Conservation (phyloP, 2,329 filamentous ascomycete genomes). For the Aschersonia sp. region DNA sequence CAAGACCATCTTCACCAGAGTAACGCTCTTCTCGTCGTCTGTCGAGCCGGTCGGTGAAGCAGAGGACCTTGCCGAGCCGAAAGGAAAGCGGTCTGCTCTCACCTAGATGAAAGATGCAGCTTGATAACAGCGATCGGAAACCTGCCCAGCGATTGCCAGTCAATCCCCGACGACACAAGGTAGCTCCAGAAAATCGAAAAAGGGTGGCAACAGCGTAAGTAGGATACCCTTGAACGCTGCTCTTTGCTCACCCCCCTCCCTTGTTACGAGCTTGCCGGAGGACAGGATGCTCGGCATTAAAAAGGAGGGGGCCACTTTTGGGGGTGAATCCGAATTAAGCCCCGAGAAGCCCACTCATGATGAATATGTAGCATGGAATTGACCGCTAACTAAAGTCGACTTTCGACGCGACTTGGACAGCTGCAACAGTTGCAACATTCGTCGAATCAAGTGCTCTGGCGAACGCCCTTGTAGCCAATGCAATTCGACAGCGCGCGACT, state of each 20-base stretch:
- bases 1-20: too few relatives aligned
- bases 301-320: not conserved
- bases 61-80: too few relatives aligned
- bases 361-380: not conserved
- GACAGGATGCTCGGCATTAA: not conserved
- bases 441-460: conserved; percentile 37
- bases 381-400: not conserved
- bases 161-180: conserved; percentile 33
- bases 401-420: conserved; percentile 12
- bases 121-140: conserved; percentile 11
- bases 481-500: conserved; percentile 25
- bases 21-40: too few relatives aligned
- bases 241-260: not conserved
- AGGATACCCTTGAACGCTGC: not conserved
- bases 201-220: conserved; percentile 32
- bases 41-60: too few relatives aligned
- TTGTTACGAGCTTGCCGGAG: not conserved
- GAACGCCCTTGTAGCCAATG: conserved; percentile 33
- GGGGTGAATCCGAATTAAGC: not conserved
- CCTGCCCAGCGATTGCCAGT: conserved; percentile 28
- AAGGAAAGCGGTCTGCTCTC: too few relatives aligned
- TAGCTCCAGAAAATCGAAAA: conserved; percentile 30
- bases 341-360: not conserved
- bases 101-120: conserved; percentile 9
- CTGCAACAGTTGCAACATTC: conserved; percentile 38